Evolutionary conservation across 352 stramenopile genomes (phyloP), one percentile per base, ranked within the genome.

Genomic region (Peronospora destructor): DNA sequence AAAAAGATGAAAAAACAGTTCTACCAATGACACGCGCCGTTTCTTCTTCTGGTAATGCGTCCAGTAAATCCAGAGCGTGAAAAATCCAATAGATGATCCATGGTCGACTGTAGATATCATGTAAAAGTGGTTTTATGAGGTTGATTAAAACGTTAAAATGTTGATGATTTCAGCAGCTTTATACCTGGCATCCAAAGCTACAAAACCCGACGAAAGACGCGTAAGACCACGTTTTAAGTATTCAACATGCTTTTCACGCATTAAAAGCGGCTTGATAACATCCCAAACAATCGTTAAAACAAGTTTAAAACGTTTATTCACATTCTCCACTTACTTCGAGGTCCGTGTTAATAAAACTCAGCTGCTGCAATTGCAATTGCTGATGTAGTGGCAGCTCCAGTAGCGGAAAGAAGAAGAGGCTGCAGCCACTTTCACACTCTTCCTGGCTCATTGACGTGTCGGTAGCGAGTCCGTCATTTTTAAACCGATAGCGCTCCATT

Each of bases 61-160:
- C 87, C 38, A 99, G 68, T 14, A 99, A 73, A 66, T 98, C 93
- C 30, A 98, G 73, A 9, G 74, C 76, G 51, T 99, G 94, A 14
- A 98, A 64, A 54, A 97, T 97, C 95, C 95, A 98, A 67, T 99
- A 99, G 14, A 94, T 65, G 48, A 99, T 97, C 96, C 96, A 99
- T 8, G 96, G 91, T 13, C 93, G 89, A 71, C 88, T 98, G 30
- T 9, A 49, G 13, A 21, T 1, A 49, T 19, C 9, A 41, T 6
- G 6, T 38, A 34, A 42, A 59, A 50, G 1, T 2, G 6, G 12
- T 34, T 19, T 34, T 34, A 45, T 45, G 16, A 5, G 5, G 34
- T 34, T n/a, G n/a, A 40, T 51, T 34, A 45, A 51, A 3, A 12
- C 26, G 33, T 19, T 34, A 45, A 21, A 19, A 13, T 28, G 30